Percentiles rank a stretch among this genome's conserved stretches.
Evolutionary conservation across 1,139 yeast genomes (phyloP).

Genomic region (Debaryomyces subglobosus): DNA sequence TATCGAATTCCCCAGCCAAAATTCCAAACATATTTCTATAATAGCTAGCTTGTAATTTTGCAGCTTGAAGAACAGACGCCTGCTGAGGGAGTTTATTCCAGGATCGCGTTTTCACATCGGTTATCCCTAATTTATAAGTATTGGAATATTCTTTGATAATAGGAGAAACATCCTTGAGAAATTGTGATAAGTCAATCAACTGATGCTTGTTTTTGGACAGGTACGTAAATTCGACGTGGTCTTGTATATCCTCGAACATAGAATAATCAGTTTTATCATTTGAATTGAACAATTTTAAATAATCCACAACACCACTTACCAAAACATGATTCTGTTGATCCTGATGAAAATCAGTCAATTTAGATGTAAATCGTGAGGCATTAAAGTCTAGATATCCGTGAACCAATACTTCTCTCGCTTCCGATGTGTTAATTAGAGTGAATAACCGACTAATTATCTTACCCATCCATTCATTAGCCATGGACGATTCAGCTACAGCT

Average conservation of each 20-base stretch:
- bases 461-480: constrained; percentile 39
- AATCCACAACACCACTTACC: constrained; percentile 68
- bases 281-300: constrained; percentile 34
- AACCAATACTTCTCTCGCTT: constrained; percentile 62
- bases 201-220: constrained; percentile 12
- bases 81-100: constrained; percentile 46
- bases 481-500: constrained; percentile 18
- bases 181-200: constrained; percentile 26
- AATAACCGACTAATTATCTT: constrained; percentile 36
- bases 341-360: constrained; percentile 14
- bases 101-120: constrained; percentile 65
- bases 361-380: constrained; percentile 24
- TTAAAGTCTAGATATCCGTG: constrained; percentile 52
- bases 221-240: constrained; percentile 13
- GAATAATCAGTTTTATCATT: constrained; percentile 20
- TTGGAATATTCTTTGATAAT: constrained; percentile 21
- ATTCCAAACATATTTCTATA: constrained; percentile 50
- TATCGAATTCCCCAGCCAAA: constrained; percentile 29
- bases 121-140: constrained; percentile 30
- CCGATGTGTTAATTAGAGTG: constrained; percentile 46
- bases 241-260: constrained; percentile 29
- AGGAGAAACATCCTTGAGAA: constrained; percentile 20
- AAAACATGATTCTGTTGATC: constrained; percentile 31
- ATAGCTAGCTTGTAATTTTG: constrained; percentile 60
- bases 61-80: constrained; percentile 47